Conservation (phyloP, 768 basidiomycete species). For the Kwoniella mangroviensis region DNA sequence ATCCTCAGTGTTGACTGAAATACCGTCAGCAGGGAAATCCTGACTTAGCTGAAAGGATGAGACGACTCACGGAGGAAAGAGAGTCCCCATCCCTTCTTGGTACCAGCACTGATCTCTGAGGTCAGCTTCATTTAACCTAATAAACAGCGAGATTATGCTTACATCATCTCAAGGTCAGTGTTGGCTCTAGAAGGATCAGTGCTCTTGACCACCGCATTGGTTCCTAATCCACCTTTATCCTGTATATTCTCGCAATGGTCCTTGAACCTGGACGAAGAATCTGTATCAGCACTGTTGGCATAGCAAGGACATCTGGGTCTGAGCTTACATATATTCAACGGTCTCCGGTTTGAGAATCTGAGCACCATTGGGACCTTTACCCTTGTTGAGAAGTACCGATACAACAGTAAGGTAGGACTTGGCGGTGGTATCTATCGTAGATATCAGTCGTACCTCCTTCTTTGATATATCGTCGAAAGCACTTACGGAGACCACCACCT, state of each 20-base stretch:
- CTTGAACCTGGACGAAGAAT: slow-evolving; percentile 15
- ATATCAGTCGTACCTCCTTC: not conserved
- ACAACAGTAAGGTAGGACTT: slow-evolving; percentile 21
- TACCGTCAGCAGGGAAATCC: not conserved
- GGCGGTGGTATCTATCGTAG: slow-evolving; percentile 19
- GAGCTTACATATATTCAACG: slow-evolving; percentile 18
- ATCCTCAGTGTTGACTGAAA: slow-evolving; percentile 26
- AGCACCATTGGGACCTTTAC: slow-evolving; percentile 16
- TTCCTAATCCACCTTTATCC: slow-evolving; percentile 23
- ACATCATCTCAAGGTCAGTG: slow-evolving; percentile 21
- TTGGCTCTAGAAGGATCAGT: slow-evolving; percentile 20
- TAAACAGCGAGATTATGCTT: not conserved
- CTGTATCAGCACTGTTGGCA: not conserved
- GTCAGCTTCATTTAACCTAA: not conserved
- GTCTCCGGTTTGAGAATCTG: slow-evolving; percentile 25
- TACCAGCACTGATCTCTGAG: slow-evolving; percentile 14
- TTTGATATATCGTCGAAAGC: no score
- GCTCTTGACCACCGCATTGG: slow-evolving; percentile 15
- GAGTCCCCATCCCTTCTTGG: slow-evolving; percentile 27
- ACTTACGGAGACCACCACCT: slow-evolving; percentile 26
- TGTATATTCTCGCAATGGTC: slow-evolving; percentile 22
- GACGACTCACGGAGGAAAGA: slow-evolving; percentile 23
- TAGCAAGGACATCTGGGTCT: no score
- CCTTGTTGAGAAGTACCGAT: slow-evolving; percentile 25
- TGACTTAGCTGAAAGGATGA: not conserved